Percentiles rank a stretch among this genome's conserved stretches.
Conservation (phyloP, 2,329 filamentous ascomycete species). For the Beauveria australis region DNA sequence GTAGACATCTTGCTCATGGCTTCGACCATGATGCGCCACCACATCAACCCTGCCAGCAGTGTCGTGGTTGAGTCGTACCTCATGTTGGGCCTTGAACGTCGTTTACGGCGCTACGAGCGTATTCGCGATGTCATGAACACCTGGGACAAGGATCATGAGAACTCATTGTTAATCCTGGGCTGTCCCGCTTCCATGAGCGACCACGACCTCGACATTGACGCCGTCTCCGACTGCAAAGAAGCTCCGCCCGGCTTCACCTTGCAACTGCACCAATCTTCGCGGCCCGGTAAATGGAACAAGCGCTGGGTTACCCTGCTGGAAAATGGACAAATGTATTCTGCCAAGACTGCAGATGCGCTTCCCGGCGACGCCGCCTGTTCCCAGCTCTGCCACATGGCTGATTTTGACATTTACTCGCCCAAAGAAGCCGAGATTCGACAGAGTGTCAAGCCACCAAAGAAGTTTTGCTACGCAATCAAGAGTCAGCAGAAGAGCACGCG, state of each 20-base stretch:
- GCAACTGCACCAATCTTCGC: constrained; percentile 72
- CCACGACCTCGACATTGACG: constrained; percentile 54
- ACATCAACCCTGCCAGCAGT: constrained; percentile 55
- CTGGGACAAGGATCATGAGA: constrained; percentile 77
- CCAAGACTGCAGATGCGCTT: constrained; percentile 60
- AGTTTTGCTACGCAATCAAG: constrained; percentile 79
- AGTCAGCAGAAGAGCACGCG: constrained; percentile 83
- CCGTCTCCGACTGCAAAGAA: constrained; percentile 49
- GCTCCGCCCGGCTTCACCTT: constrained; percentile 60
- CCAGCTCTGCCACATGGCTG: constrained; percentile 75
- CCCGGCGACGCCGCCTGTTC: constrained; percentile 55
- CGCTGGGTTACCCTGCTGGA: constrained; percentile 65
- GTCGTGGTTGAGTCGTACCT: constrained; percentile 72
- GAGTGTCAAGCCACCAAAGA: constrained; percentile 74
- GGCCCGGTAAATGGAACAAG: constrained; percentile 82
- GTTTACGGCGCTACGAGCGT: constrained; percentile 76
- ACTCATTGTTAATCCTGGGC: constrained; percentile 61
- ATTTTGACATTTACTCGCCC: constrained; percentile 85
- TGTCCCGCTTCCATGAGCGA: constrained; percentile 46
- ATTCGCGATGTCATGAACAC: constrained; percentile 86
- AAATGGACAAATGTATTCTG: constrained; percentile 63
- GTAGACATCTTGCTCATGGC: constrained; percentile 64
- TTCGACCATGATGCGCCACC: constrained; percentile 52
- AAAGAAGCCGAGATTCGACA: constrained; percentile 60
- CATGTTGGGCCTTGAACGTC: constrained; percentile 70